Base-by-base conservation (phyloP, 495 filamentous ascomycete species). In the Penicillium macrosclerotiorum region DNA sequence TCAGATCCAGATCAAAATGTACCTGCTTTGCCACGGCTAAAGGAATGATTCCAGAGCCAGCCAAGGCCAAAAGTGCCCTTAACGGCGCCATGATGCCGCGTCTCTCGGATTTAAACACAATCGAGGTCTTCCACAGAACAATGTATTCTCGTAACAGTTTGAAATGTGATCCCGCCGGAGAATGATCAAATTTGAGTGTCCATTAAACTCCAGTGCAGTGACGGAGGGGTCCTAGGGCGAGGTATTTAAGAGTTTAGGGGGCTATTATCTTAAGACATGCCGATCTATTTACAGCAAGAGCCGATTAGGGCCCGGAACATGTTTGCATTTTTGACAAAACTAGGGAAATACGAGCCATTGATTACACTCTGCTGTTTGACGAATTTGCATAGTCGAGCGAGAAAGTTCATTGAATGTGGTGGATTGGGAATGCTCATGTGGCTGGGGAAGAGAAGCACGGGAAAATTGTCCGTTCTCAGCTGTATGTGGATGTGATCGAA, bases 1-100 rank as follows among this genome's bases (percentile, higher is more conserved):
- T 74, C 12, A 75, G 48, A 25, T 57, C 44, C 24, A 64, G 30
- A 13, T 64, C 52, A 20, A 60, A 64, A 11, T 66, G 44, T 11
- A 68, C 57, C 20, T 51, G 45, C 14, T 56, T 58, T 5, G 57
- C 54, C 42, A 27, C 47, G 2, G 47, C 43, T n/a, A 54, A 20
- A 11, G 51, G 44, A 13, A 45, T 8, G 5, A 56, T 22, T 5
- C 39, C 37, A n/a, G 35, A 34, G 25, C 38, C 27, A 11, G 48
- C 54, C 3, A 59, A 27, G 5, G 49, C 42, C 20, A 43, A 6
- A 8, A 59, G 18, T 0, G 36, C 43, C 23, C 38, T 56, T 9
- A 51, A 33, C 6, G 27, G 38, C 12, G 45, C 49, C 51, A 59
- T 59, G 1, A 1, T 24, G 12, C n/a, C 18, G 26, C 22, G 3